A percentile compares a stretch with the other conserved stretches of the same genome.
These are phyloP conservation scores for Aurifilum marmelostoma DNA, from an alignment of 2,329 filamentous ascomycete species.

Conservation along the genomic window DNA sequence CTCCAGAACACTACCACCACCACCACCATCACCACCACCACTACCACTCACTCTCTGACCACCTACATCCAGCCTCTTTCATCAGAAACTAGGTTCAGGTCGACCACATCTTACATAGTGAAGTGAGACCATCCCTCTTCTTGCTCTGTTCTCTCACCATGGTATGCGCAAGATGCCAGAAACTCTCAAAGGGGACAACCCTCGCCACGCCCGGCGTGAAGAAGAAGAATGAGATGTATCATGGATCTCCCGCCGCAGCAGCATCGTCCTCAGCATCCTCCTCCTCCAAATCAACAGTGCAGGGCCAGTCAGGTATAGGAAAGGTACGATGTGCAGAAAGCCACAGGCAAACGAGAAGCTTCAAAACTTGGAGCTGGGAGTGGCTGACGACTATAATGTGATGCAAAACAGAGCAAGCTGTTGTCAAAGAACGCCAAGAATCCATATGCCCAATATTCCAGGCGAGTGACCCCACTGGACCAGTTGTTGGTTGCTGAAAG, in stretches of 20 bases:
- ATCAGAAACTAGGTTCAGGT: too few relatives aligned
- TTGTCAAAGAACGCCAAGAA: slow-evolving; percentile 68
- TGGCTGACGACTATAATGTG: neutral
- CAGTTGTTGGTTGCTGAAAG: too few relatives aligned
- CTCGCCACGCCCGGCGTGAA: slow-evolving; percentile 68
- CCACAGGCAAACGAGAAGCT: neutral
- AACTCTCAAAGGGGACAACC: slow-evolving; percentile 60
- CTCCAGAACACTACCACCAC: neutral
- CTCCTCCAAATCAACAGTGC: slow-evolving; percentile 53
- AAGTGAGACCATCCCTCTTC: neutral
- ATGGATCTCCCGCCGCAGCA: slow-evolving; percentile 56
- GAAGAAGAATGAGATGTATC: slow-evolving; percentile 69
- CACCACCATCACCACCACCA: too few relatives aligned
- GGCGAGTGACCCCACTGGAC: slow-evolving; percentile 28
- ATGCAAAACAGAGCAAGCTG: slow-evolving; percentile 58
- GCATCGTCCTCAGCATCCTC: slow-evolving; percentile 27
- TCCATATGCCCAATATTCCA: slow-evolving; percentile 66
- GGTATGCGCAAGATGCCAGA: slow-evolving; percentile 69
- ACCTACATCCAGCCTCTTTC: neutral
- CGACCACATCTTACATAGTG: too few relatives aligned
- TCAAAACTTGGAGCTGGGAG: neutral
- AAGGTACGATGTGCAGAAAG: slow-evolving; percentile 54
- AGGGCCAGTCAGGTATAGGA: slow-evolving; percentile 61
- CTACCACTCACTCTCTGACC: too few relatives aligned
- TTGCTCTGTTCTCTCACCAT: slow-evolving; percentile 43